Conservation (phyloP, 208 protist genomes). For the Phytomonas sp. region DNA sequence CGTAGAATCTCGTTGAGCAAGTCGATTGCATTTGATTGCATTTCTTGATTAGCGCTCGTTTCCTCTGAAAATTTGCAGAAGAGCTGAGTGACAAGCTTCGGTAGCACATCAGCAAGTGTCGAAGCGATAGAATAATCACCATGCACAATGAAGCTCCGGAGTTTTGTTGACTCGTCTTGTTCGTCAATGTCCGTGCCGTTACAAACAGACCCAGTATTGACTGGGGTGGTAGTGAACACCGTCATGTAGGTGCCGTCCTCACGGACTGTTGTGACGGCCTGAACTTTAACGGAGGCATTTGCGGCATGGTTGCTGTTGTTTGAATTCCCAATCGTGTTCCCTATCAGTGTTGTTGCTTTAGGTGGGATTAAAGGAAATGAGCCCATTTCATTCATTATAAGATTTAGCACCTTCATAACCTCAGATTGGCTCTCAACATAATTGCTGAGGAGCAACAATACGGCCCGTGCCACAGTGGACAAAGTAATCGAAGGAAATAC, state of each 20-base stretch:
- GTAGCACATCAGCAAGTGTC: constrained; percentile 81
- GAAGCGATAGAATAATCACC: constrained; percentile 94
- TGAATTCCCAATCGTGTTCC: neutral
- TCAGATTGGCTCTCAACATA: constrained; percentile 64
- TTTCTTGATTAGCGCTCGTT: neutral
- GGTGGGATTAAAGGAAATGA: constrained; percentile 51
- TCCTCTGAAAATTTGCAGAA: constrained; percentile 10
- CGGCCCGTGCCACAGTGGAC: constrained; percentile 57
- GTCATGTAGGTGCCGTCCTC: constrained; percentile 94
- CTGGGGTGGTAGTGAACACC: constrained; percentile 41
- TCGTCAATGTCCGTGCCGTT: constrained; percentile 5
- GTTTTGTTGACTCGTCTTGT: constrained; percentile 18
- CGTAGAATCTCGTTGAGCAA: constrained; percentile 68
- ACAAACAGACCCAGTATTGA: constrained; percentile 10
- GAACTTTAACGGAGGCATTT: constrained; percentile 19
- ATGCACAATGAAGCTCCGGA: constrained; percentile 46
- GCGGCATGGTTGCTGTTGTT: constrained; percentile 7
- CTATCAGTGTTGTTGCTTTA: constrained; percentile 2
- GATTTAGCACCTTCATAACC: constrained; percentile 32
- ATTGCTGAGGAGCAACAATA: constrained; percentile 93
- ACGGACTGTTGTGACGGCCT: constrained; percentile 63
- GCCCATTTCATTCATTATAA: constrained; percentile 31
- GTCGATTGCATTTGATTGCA: constrained; percentile 52
- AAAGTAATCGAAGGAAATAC: constrained; percentile 58
- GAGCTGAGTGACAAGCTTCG: constrained; percentile 91